Evolutionary conservation across 139 green algal species (phyloP), one percentile per base, ranked within the genome.

Genomic region (Asterochloris erici): DNA sequence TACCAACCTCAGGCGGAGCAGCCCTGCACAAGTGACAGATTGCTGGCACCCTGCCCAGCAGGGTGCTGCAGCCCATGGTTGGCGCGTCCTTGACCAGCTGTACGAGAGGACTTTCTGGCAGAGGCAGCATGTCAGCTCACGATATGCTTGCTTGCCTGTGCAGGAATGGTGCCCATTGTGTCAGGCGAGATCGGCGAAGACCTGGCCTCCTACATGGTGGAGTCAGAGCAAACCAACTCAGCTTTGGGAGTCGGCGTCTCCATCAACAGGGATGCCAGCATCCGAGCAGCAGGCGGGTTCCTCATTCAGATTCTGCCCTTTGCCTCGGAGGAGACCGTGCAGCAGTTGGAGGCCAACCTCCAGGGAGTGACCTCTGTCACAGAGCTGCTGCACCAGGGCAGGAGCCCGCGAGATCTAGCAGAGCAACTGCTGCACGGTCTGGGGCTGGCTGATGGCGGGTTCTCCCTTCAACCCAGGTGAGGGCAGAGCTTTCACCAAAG

Each of bases 261-360:
- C 14, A 89, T 98, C 61, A 86, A 91, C 82, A 85, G 89, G 16
- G 90, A 96, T 63, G 86, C 85, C 63, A 64, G 76, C 1, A 85
- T 96, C 15, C 84, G 86, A 38, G 85, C 91, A 64, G 94, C 94
- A 14, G 94, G 94, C n/a, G 94, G 94, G 66, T 98, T 93, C 85
- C 83, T 98, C 23, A 86, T 98, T 28, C 88, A 96, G 91, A 88
- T 98, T 68, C 85, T 98, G 78, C 95, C 95, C 0, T 97, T 97
- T 86, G 95, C 92, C 61, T 92, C 90, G 17, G 95, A 98, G 74
- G 94, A 97, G 73, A 98, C 95, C 0, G 73, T 98, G 21, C 28
- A 74, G 9, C 82, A 89, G 82, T 87, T 98, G 70, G 95, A 98
- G 86, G 14, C 62, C 4, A 97, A 96, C 87, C 89, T 98, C 14